phyloP scores from a whole-genome alignment of 2,329 filamentous ascomycete species.

The Pezicula carpinea region DNA sequence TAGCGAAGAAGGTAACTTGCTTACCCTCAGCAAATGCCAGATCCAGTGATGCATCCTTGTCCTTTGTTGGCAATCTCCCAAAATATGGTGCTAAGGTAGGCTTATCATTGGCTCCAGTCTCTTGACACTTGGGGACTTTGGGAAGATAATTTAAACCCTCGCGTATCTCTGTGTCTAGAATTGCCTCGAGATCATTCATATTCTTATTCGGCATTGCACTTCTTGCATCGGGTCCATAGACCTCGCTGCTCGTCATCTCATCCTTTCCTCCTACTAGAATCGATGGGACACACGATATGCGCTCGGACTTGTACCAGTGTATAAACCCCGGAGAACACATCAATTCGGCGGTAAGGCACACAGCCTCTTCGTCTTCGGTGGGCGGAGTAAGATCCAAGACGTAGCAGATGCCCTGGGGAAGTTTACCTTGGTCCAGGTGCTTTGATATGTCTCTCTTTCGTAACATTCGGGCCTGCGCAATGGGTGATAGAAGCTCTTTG shows the following conservation, averaged over 20 bases:
- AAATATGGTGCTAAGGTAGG: no score
- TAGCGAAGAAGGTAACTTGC: no score
- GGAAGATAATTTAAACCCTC: no score
- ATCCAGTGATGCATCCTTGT: no score
- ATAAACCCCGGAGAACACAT: conserved; percentile 52
- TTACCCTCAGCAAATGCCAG: no score
- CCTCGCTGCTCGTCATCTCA: conserved; percentile 23
- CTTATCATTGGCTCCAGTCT: no score
- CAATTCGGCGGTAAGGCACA: conserved; percentile 52
- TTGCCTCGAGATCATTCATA: no score
- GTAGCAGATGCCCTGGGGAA: conserved; percentile 46
- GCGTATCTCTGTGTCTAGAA: no score
- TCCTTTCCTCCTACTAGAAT: conserved; percentile 44
- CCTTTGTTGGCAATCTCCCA: no score
- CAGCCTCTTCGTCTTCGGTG: conserved; percentile 56
- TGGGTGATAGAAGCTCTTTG: conserved; percentile 37
- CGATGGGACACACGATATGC: conserved; percentile 33
- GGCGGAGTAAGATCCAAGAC: conserved; percentile 61
- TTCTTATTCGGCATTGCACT: background rate
- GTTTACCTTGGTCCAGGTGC: conserved; percentile 23
- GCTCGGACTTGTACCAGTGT: conserved; percentile 45
- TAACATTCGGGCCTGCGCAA: conserved; percentile 35
- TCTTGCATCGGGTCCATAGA: background rate
- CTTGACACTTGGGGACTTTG: no score
- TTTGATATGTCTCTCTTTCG: background rate